Evolutionary conservation across 1,284 basidiomycete species (phyloP).

Genomic region (Xerocomus nothofagi): DNA sequence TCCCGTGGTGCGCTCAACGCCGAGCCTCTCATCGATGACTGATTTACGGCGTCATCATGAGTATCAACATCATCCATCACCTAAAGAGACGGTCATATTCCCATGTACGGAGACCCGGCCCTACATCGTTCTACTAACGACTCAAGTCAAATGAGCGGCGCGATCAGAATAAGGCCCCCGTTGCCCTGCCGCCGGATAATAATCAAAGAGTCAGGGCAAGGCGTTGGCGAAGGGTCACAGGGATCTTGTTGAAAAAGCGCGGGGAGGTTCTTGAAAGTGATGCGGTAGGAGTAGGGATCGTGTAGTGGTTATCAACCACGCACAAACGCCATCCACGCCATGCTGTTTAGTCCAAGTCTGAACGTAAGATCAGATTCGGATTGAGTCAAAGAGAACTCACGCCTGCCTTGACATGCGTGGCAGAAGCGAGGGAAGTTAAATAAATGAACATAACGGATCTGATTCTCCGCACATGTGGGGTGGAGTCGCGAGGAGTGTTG

Average conservation of each 20-base stretch:
- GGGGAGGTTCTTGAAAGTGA: background rate
- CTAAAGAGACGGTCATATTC: conserved; percentile 13
- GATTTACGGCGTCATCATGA: conserved; percentile 19
- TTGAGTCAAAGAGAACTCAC: conserved; percentile 11
- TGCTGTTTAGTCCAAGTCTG: conserved; percentile 1
- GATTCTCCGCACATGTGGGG: conserved; percentile 36
- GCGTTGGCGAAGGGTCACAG: background rate
- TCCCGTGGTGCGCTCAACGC: conserved; percentile 4
- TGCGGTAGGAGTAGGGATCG: conserved; percentile 2
- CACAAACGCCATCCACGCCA: conserved; percentile 23
- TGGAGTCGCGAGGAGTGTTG: conserved; percentile 22
- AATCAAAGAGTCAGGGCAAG: conserved; percentile 17
- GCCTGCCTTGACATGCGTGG: conserved; percentile 31
- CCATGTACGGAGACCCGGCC: conserved; percentile 7
- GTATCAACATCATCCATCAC: conserved; percentile 3
- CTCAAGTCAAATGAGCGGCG: conserved; percentile 1
- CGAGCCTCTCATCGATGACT: conserved; percentile 8
- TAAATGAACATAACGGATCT: conserved; percentile 24
- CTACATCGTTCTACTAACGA: background rate
- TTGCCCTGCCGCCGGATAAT: background rate
- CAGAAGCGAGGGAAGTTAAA: conserved; percentile 21
- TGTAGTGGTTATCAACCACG: conserved; percentile 21
- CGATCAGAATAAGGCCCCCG: background rate
- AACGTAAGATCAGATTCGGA: conserved; percentile 25
- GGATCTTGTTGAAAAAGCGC: no score